Evolutionary conservation across 805 yeast species (phyloP).

Genomic region (Ogataea siamensis): DNA sequence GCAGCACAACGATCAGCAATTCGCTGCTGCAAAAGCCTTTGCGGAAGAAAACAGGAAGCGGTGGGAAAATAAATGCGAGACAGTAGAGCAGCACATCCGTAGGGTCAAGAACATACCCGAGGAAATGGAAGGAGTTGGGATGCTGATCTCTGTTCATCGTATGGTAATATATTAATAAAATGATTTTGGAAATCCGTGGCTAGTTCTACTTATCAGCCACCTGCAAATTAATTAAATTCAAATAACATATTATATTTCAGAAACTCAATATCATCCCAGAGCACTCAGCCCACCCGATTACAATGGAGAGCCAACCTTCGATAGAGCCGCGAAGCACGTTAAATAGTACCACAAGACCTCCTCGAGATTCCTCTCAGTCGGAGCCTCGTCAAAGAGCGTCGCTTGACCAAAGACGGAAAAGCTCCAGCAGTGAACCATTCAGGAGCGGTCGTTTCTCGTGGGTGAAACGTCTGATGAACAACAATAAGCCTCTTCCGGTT

Average conservation of each 20-base stretch:
- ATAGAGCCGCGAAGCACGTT: neutral
- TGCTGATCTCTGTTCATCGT: slow-evolving; percentile 14
- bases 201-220: slow-evolving; percentile 2
- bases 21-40: slow-evolving; percentile 60
- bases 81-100: slow-evolving; percentile 58
- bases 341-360: neutral
- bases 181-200: neutral
- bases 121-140: slow-evolving; percentile 17
- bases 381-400: slow-evolving; percentile 6
- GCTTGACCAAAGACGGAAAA: slow-evolving; percentile 9
- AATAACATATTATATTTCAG: slow-evolving; percentile 2
- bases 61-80: slow-evolving; percentile 66
- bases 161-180: neutral
- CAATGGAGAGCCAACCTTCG: slow-evolving; percentile 3
- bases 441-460: slow-evolving; percentile 33
- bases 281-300: too few relatives aligned
- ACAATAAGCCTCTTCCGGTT: slow-evolving; percentile 18
- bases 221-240: neutral
- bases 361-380: neutral
- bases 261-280: neutral
- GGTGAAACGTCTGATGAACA: slow-evolving; percentile 36
- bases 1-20: slow-evolving; percentile 40
- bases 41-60: slow-evolving; percentile 67
- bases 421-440: slow-evolving; percentile 4
- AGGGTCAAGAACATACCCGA: slow-evolving; percentile 22